phyloP scores from a whole-genome alignment of 2,329 filamentous ascomycete genomes.

The Ophiostoma perfectum region DNA sequence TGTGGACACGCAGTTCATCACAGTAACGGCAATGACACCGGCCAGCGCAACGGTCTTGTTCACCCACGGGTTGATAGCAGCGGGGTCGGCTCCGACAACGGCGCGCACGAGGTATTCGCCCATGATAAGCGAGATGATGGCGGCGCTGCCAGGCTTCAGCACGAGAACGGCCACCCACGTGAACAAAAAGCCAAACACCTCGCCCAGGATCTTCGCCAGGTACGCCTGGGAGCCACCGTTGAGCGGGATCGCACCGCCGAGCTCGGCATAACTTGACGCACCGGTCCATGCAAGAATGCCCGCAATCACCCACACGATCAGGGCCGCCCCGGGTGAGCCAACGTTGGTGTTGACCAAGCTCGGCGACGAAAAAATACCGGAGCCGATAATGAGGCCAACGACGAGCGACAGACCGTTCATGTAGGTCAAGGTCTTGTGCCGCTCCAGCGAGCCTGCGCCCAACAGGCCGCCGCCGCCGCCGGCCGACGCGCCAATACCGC shows the following conservation, averaged over 20 bases:
- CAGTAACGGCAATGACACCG: slow-evolving; percentile 69
- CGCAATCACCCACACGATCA: slow-evolving; percentile 57
- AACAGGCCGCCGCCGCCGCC: slow-evolving; percentile 52
- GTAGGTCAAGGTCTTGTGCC: slow-evolving; percentile 92
- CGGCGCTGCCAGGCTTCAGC: slow-evolving; percentile 84
- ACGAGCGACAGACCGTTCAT: slow-evolving; percentile 88
- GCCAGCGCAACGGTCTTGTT: slow-evolving; percentile 80
- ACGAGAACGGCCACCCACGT: slow-evolving; percentile 95
- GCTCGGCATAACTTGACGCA: slow-evolving; percentile 66
- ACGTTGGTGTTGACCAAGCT: slow-evolving; percentile 59
- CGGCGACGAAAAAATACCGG: slow-evolving; percentile 60
- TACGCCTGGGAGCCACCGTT: slow-evolving; percentile 95
- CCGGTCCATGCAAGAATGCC: slow-evolving; percentile 61
- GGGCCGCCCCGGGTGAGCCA: slow-evolving; percentile 53
- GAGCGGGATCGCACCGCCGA: slow-evolving; percentile 89
- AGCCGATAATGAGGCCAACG: slow-evolving; percentile 86
- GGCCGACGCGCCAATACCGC: slow-evolving; percentile 45
- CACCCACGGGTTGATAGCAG: slow-evolving; percentile 76
- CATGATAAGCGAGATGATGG: slow-evolving; percentile 96
- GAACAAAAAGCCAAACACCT: slow-evolving; percentile 87
- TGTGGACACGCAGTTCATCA: slow-evolving; percentile 87
- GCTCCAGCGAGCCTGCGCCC: slow-evolving; percentile 79
- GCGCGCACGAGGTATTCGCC: slow-evolving; percentile 94
- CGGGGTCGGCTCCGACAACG: slow-evolving; percentile 71
- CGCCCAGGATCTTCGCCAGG: slow-evolving; percentile 91